Conservation (phyloP, 345 rosid species). For the Microcos paniculata region DNA sequence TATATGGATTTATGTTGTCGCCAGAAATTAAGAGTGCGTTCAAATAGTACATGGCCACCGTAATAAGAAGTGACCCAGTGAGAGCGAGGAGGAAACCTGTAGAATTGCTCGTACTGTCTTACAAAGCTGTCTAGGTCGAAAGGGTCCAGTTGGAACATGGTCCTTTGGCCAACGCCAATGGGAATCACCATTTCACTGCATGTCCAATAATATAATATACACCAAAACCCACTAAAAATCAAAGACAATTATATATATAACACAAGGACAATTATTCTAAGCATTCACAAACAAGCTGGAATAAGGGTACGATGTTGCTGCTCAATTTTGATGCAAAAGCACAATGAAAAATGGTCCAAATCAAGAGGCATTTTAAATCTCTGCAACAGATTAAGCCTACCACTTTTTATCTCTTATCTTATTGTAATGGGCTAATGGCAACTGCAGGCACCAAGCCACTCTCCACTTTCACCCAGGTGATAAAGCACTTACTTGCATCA, state of each 20-base stretch:
- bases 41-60: conserved; percentile 44
- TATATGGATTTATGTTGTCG: too few species aligned
- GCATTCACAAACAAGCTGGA: too few species aligned
- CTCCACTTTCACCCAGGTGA: conserved; percentile 4
- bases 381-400: background rate
- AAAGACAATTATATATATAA: too few species aligned
- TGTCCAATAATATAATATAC: conserved; percentile 9
- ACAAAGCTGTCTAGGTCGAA: conserved; percentile 18
- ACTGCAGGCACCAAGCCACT: conserved; percentile 3
- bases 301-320: too few species aligned
- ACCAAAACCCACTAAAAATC: too few species aligned
- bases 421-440: background rate
- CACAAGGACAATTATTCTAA: too few species aligned
- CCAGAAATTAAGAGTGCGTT: background rate
- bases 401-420: background rate
- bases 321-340: too few species aligned
- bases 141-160: conserved; percentile 39
- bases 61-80: conserved; percentile 59
- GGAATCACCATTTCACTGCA: conserved; percentile 64
- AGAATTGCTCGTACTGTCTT: background rate
- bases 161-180: conserved; percentile 26
- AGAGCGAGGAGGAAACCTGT: conserved; percentile 44
- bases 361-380: conserved; percentile 10
- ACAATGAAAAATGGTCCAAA: too few species aligned
- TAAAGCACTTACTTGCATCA: background rate